Conservation (phyloP, 2,329 filamentous ascomycete genomes). For the Botrytis aclada region DNA sequence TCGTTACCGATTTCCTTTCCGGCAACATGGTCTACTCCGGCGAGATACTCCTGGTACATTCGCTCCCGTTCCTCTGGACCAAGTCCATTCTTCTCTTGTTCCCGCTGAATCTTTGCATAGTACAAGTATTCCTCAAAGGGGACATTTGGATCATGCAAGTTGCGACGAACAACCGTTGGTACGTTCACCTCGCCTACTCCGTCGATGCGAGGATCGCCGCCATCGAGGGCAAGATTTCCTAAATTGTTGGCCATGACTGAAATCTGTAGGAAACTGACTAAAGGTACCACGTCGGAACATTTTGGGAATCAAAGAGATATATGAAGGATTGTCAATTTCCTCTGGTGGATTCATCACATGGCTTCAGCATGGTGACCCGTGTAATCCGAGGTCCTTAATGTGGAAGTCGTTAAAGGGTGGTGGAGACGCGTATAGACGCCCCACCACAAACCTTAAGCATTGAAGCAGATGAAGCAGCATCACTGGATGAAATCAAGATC, state of each 20-base stretch:
- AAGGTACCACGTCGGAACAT: neutral
- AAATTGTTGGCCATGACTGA: slow-evolving; percentile 17
- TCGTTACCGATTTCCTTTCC: slow-evolving; percentile 17
- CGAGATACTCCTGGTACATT: slow-evolving; percentile 24
- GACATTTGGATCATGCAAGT: slow-evolving; percentile 34
- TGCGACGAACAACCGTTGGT: slow-evolving; percentile 11
- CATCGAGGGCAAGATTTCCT: slow-evolving; percentile 16
- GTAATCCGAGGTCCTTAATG: neutral
- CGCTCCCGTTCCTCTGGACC: slow-evolving; percentile 25
- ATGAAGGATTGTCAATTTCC: neutral
- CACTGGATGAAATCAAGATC: neutral
- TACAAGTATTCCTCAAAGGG: slow-evolving; percentile 39
- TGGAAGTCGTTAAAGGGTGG: neutral
- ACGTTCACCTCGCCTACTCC: slow-evolving; percentile 7
- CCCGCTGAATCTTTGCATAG: slow-evolving; percentile 36
- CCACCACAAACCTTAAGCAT: neutral
- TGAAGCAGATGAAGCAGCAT: neutral
- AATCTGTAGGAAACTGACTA: neutral
- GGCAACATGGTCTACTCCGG: slow-evolving; percentile 4
- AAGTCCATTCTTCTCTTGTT: slow-evolving; percentile 28
- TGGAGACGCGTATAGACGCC: neutral
- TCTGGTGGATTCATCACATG: neutral
- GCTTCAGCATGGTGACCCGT: neutral
- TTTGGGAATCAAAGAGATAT: slow-evolving; percentile 1
- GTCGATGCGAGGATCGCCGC: slow-evolving; percentile 19